Conservation (phyloP, 2,329 filamentous ascomycete species). For the Aspergillus fischeri region DNA sequence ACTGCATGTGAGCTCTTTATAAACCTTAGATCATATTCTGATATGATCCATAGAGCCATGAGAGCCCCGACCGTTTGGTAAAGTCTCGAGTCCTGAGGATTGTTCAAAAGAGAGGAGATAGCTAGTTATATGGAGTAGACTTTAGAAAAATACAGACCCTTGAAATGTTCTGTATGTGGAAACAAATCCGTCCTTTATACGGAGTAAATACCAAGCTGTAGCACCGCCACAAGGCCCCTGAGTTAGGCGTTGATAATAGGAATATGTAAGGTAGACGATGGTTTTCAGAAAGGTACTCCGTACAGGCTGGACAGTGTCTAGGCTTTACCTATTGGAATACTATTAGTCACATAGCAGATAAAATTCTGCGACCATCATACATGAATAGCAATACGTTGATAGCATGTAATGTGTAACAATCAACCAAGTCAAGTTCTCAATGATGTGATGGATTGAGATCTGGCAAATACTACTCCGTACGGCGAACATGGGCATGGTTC, state of each 20-base stretch:
- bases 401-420: background rate
- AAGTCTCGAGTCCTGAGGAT: too few species aligned
- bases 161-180: too few species aligned
- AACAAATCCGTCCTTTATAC: too few species aligned
- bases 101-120: too few species aligned
- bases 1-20: background rate
- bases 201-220: too few species aligned
- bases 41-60: background rate
- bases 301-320: background rate
- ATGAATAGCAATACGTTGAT: background rate
- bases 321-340: background rate
- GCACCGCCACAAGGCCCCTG: background rate
- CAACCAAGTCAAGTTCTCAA: background rate
- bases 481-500: too few species aligned
- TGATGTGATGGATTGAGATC: background rate
- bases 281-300: background rate
- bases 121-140: too few species aligned
- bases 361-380: background rate
- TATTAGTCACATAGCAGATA: background rate
- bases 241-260: background rate
- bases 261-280: background rate
- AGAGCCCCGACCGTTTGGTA: too few species aligned
- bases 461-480: too few species aligned
- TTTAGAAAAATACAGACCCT: too few species aligned
- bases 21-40: background rate